These are phyloP conservation scores for Prunus campanulata DNA, from an alignment of 306 rosid species.

Conservation along the genomic window DNA sequence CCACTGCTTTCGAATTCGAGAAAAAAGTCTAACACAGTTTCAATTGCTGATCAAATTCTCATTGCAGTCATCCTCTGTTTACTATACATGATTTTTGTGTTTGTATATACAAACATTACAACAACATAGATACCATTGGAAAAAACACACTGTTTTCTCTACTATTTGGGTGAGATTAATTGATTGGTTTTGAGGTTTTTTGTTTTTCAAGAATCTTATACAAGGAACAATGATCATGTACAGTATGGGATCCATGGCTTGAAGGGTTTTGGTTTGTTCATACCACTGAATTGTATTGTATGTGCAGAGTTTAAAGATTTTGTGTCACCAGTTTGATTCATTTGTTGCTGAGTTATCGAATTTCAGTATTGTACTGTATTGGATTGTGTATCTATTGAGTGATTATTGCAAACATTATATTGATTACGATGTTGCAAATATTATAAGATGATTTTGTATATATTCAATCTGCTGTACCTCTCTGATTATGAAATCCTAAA, in stretches of 20 bases:
- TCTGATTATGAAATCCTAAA: too few species aligned
- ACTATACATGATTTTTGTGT: constrained; percentile 40
- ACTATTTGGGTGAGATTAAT: neutral
- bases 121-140: neutral
- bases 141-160: neutral
- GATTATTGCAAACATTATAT: neutral
- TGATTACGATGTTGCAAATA: neutral
- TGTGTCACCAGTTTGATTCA: neutral
- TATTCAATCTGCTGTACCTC: too few species aligned
- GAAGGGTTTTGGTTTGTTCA: constrained; percentile 20
- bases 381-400: neutral
- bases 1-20: constrained; percentile 26
- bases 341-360: neutral
- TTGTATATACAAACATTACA: constrained; percentile 32
- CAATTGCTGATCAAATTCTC: constrained; percentile 57
- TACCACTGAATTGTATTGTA: neutral
- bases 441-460: too few species aligned
- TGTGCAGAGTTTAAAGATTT: neutral
- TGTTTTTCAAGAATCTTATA: neutral
- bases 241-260: neutral
- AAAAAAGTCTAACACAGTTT: constrained; percentile 33
- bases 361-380: neutral
- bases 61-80: constrained; percentile 40
- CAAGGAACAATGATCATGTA: constrained; percentile 4
- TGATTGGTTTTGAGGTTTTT: neutral